Evolutionary conservation across 2,329 filamentous ascomycete species (phyloP).

Genomic region (Colletotrichum destructivum): DNA sequence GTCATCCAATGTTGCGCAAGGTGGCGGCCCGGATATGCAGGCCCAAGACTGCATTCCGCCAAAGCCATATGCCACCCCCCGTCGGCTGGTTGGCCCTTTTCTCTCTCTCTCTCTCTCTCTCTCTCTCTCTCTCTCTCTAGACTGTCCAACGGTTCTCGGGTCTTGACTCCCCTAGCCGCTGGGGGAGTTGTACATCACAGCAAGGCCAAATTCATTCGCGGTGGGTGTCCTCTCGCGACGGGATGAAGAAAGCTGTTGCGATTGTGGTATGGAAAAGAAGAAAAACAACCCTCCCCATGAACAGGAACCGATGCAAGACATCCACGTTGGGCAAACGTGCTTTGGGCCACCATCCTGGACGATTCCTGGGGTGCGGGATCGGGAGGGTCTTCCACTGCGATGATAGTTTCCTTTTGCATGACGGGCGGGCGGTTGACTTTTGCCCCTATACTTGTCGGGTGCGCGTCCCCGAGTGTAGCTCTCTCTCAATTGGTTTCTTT

Average conservation of each 20-base stretch:
- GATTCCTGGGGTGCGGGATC: conserved; percentile 25
- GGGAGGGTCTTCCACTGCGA: conserved; percentile 13
- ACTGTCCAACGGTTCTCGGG: neutral
- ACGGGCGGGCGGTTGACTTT: neutral
- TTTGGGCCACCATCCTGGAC: conserved; percentile 11
- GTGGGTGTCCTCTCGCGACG: neutral
- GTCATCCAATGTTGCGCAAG: conserved; percentile 29
- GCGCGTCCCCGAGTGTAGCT: conserved; percentile 26
- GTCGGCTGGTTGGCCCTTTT: neutral
- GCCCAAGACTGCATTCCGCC: conserved; percentile 24
- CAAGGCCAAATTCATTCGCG: neutral
- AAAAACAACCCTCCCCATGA: neutral
- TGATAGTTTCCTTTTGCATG: conserved; percentile 29
- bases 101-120: too few relatives aligned
- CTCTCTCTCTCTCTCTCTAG: neutral
- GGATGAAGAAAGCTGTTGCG: neutral
- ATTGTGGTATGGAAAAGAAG: neutral
- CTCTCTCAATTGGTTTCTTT: conserved; percentile 3
- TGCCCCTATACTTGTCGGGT: conserved; percentile 16
- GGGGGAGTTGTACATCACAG: neutral
- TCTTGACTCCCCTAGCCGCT: neutral
- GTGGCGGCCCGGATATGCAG: conserved; percentile 2
- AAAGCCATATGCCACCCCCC: conserved; percentile 17
- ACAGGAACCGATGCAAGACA: conserved; percentile 12
- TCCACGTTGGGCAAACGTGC: conserved; percentile 17